Evolutionary conservation across 2,329 filamentous ascomycete genomes (phyloP).

Genomic region (Bertia moriformis): DNA sequence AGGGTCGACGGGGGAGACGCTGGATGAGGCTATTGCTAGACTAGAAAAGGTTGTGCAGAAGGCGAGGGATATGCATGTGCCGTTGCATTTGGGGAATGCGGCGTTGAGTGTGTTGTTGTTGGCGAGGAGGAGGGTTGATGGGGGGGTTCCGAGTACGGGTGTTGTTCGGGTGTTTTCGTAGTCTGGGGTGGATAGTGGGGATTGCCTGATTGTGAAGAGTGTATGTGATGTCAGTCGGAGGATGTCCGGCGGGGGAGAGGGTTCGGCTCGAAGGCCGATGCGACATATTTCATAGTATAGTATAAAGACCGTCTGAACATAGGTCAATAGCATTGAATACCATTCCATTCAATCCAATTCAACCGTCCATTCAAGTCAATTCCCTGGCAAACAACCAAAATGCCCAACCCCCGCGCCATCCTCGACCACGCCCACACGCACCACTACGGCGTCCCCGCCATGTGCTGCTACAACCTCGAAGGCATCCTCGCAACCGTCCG

Average conservation of each 20-base stretch:
- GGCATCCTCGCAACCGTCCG: constrained; percentile 54
- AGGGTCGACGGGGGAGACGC: constrained; percentile 13
- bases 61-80: constrained; percentile 19
- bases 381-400: no score
- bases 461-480: constrained; percentile 56
- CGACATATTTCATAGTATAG: no score
- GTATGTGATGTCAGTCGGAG: not conserved
- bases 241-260: not conserved
- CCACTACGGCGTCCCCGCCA: constrained; percentile 43
- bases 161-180: not conserved
- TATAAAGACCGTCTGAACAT: no score
- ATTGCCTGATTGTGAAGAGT: no score
- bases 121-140: constrained; percentile 14
- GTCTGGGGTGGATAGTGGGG: no score
- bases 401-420: constrained; percentile 35
- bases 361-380: no score
- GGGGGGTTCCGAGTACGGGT: constrained; percentile 3
- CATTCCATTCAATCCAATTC: no score
- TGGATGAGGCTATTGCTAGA: constrained; percentile 19
- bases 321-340: no score
- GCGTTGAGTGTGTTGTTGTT: constrained; percentile 16
- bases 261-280: no score
- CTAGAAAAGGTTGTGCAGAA: constrained; percentile 24
- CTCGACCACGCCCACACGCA: constrained; percentile 37
- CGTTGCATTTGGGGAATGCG: constrained; percentile 19